Conservation (phyloP, 2,329 filamentous ascomycete species). For the Aspergillus caelatus region DNA sequence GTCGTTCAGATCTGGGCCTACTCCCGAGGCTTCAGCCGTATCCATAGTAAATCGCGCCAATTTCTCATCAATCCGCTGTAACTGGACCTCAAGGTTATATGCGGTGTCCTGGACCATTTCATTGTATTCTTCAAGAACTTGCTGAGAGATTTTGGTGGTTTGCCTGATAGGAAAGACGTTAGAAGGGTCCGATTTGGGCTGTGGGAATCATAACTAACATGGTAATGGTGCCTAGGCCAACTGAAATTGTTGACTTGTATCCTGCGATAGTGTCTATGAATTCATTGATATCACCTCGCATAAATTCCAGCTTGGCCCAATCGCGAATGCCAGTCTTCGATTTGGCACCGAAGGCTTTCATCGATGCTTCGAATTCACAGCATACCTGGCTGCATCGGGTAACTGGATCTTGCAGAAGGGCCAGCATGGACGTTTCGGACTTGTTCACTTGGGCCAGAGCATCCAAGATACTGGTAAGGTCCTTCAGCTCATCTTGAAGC, state of each 20-base stretch:
- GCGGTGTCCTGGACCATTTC: slow-evolving; percentile 43
- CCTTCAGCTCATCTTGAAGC: slow-evolving; percentile 37
- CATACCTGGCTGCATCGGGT: slow-evolving; percentile 41
- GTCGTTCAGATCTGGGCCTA: slow-evolving; percentile 37
- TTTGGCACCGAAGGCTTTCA: slow-evolving; percentile 38
- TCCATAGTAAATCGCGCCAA: slow-evolving; percentile 24
- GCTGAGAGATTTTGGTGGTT: slow-evolving; percentile 31
- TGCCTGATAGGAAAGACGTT: slow-evolving; percentile 27
- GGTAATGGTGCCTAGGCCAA: slow-evolving; percentile 41
- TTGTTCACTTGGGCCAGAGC: slow-evolving; percentile 28
- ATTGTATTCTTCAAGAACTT: slow-evolving; percentile 40
- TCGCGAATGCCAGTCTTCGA: slow-evolving; percentile 40
- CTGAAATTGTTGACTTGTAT: slow-evolving; percentile 46
- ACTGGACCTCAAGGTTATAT: slow-evolving; percentile 38
- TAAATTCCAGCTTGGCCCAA: slow-evolving; percentile 48
- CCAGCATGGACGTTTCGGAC: slow-evolving; percentile 23
- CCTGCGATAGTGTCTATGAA: slow-evolving; percentile 43
- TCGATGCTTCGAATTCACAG: slow-evolving; percentile 40
- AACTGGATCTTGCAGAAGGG: slow-evolving; percentile 41
- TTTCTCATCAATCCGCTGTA: slow-evolving; percentile 42
- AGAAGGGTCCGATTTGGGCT: slow-evolving; percentile 20
- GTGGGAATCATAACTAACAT: slow-evolving; percentile 32
- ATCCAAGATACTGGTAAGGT: slow-evolving; percentile 37
- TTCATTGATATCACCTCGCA: slow-evolving; percentile 43
- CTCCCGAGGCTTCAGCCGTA: slow-evolving; percentile 20